Percentiles rank a stretch among this genome's conserved stretches.
Evolutionary conservation across 2,329 filamentous ascomycete genomes (phyloP).

Genomic region (Penicillium sp.): DNA sequence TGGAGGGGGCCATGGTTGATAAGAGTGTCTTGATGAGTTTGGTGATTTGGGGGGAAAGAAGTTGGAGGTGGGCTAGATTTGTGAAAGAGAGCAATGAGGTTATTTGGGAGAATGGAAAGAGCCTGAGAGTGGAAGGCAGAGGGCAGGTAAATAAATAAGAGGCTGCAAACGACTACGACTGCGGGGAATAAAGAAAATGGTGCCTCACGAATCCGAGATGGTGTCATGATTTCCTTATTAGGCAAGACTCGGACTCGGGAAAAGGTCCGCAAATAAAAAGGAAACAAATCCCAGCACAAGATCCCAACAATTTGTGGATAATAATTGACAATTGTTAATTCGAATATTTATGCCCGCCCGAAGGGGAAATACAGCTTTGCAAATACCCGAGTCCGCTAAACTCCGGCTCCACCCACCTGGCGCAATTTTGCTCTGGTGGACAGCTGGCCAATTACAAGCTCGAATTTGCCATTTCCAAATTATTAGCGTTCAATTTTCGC

Average conservation of each 20-base stretch:
- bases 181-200: neutral
- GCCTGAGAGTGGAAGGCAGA: neutral
- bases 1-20: conserved; percentile 1
- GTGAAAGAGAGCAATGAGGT: neutral
- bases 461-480: neutral
- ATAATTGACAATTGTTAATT: no score
- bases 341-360: neutral
- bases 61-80: neutral
- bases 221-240: neutral
- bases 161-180: neutral
- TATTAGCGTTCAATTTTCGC: neutral
- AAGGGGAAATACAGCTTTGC: neutral
- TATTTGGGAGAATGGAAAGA: neutral
- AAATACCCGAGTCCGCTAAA: conserved; percentile 8
- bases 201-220: neutral
- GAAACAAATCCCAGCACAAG: neutral
- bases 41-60: neutral
- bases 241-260: conserved; percentile 5
- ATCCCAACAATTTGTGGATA: no score
- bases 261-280: neutral
- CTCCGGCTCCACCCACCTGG: neutral
- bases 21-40: neutral
- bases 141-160: neutral
- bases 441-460: neutral
- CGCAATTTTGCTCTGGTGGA: neutral